A percentile compares a stretch with the other conserved stretches of the same genome.
Conservation (phyloP, 78 protist species). For the Cavenderia fasciculata region DNA sequence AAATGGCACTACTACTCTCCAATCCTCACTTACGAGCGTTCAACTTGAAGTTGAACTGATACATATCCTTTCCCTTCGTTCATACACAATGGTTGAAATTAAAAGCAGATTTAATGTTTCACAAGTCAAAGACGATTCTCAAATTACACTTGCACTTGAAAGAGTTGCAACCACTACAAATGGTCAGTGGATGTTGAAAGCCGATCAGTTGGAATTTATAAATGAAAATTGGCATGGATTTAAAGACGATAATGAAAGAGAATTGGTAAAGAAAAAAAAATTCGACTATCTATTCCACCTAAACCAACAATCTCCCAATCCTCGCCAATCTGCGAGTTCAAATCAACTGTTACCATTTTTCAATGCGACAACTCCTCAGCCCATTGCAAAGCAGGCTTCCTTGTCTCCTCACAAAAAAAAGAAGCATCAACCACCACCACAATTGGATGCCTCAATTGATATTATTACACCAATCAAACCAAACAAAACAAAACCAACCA, state of each 20-base stretch:
- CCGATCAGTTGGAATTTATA: background rate
- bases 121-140: no score
- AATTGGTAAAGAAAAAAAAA: background rate
- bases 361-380: background rate
- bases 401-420: background rate
- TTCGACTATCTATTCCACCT: background rate
- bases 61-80: background rate
- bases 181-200: background rate
- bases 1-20: background rate
- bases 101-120: no score
- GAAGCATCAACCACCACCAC: background rate
- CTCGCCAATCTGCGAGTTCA: background rate
- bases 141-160: background rate
- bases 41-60: background rate
- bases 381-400: background rate
- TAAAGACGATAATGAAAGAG: background rate
- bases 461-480: constrained; percentile 10
- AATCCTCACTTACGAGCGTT: background rate
- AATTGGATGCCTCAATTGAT: background rate
- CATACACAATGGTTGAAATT: no score
- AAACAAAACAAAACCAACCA: background rate
- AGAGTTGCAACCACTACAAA: background rate
- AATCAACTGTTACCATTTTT: background rate
- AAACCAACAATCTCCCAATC: background rate
- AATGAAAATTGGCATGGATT: constrained; percentile 15